Base-by-base conservation (phyloP, 768 basidiomycete species). In the Tricholoma flavovirens region DNA sequence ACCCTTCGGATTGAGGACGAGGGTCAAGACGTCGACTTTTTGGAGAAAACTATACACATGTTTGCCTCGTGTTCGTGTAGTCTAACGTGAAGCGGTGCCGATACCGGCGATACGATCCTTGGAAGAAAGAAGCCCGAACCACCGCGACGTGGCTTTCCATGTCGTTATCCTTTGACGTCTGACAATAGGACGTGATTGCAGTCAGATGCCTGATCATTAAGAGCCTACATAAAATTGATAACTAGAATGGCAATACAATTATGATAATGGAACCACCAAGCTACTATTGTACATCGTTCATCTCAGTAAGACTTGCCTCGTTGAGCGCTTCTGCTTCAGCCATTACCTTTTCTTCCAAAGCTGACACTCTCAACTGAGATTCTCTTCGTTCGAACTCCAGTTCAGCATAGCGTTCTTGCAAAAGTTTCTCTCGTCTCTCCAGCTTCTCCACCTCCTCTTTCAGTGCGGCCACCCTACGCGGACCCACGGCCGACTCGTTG, bases 361-460 rank as follows among this genome's bases (percentile, higher is more conserved):
- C 71, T 3, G 77, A 77, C 30, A 91, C 78, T 48, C 85, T 77
- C 19, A 71, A 75, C 63, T 80, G 78, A 2, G 80, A 72, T 49
- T 87, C 87, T 50, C 78, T 72, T 62, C 83, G 76, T 71, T 93
- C 88, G 56, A 76, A 73, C 55, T 87, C 83, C 59, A 98, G 69
- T 62, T 94, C 94, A n/a, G 82, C 84, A 70, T 96, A 97, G 49
- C 83, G 75, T 61, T 80, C 80, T 72, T 99, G 97, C 61, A 97
- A 73, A 62, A 82, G 71, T 53, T 78, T 74, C 72, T 98, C 97
- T 61, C 90, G 77, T 56, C 77, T 73, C 67, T 91, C 87, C 26
- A 98, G 77, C 59, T 73, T 76, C 35, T 88, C 87, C 21, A 98
- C 95, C 67, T 98, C 95, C 63, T 93, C 92, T 67, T 84, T 84